Percentiles rank a stretch among this genome's conserved stretches.
Evolutionary conservation across 2,329 filamentous ascomycete genomes (phyloP).

Genomic region (Fusarium pseudocircinatum): DNA sequence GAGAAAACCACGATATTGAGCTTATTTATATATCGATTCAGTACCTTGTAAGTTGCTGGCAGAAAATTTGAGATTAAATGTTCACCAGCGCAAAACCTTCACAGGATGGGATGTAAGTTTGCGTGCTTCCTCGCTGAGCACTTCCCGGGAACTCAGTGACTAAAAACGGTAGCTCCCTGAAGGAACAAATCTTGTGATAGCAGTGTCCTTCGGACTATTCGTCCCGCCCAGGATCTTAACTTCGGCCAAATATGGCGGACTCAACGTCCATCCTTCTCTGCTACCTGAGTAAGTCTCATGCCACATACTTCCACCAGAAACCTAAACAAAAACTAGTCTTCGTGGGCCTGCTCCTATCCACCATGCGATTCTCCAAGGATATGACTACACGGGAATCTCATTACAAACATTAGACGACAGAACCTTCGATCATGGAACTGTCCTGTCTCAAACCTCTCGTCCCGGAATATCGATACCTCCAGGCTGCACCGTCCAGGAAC

Average conservation of each 20-base stretch:
- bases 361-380: conserved; percentile 76
- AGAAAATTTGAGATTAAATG: conserved; percentile 67
- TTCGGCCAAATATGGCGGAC: conserved; percentile 79
- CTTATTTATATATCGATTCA: conserved; percentile 46
- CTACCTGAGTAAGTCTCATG: conserved; percentile 74
- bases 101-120: conserved; percentile 76
- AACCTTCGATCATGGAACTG: conserved; percentile 80
- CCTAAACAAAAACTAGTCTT: conserved; percentile 62
- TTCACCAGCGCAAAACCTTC: conserved; percentile 85
- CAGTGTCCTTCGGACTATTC: conserved; percentile 93
- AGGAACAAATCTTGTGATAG: conserved; percentile 80
- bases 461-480: conserved; percentile 65
- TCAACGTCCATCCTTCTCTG: conserved; percentile 94
- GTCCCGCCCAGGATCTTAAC: conserved; percentile 80
- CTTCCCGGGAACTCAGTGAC: not conserved
- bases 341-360: conserved; percentile 88
- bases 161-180: conserved; percentile 60
- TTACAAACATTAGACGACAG: conserved; percentile 85
- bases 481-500: conserved; percentile 54
- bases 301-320: not conserved
- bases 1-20: not conserved
- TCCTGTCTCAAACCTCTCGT: conserved; percentile 74
- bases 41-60: conserved; percentile 79
- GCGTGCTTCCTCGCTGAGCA: not conserved
- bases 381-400: conserved; percentile 75